These are phyloP conservation scores for Actinomortierella wolfii DNA, from an alignment of 371 early-diverging fungal species.

Conservation along the genomic window DNA sequence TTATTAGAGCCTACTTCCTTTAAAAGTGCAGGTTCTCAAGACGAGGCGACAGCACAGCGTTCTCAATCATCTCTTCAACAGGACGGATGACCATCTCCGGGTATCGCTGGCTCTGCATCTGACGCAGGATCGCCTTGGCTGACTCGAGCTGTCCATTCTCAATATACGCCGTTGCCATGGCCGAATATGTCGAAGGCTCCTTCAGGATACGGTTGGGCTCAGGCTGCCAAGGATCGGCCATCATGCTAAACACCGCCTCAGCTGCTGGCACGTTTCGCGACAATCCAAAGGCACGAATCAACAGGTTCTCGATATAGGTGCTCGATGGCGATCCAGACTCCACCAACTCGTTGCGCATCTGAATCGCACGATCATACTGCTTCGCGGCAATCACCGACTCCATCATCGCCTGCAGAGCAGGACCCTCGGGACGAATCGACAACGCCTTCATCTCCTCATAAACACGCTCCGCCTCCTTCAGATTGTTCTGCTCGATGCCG, in stretches of 20 bases:
- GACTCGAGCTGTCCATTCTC: slow-evolving; percentile 50
- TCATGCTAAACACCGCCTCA: slow-evolving; percentile 54
- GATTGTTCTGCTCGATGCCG: slow-evolving; percentile 61
- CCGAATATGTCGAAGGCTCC: slow-evolving; percentile 67
- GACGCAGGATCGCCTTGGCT: slow-evolving; percentile 35
- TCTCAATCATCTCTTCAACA: slow-evolving; percentile 34
- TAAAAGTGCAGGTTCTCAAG: no score
- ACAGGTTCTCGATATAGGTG: slow-evolving; percentile 65
- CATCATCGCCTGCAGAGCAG: slow-evolving; percentile 61
- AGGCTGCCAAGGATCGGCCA: slow-evolving; percentile 55
- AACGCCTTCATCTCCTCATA: slow-evolving; percentile 54
- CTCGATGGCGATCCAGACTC: slow-evolving; percentile 50
- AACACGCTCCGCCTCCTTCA: slow-evolving; percentile 54
- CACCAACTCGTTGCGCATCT: slow-evolving; percentile 51
- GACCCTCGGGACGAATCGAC: slow-evolving; percentile 53
- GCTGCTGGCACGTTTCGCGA: slow-evolving; percentile 50
- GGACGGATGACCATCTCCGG: slow-evolving; percentile 40
- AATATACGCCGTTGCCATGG: slow-evolving; percentile 61
- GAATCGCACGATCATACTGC: slow-evolving; percentile 52
- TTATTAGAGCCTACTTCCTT: no score
- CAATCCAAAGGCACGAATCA: slow-evolving; percentile 58
- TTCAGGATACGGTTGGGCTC: slow-evolving; percentile 38
- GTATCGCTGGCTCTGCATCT: slow-evolving; percentile 32
- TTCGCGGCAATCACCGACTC: slow-evolving; percentile 57
- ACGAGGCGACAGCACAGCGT: slow-evolving; percentile 2